These are phyloP conservation scores for Neurospora sp. DNA, from an alignment of 495 filamentous ascomycete species.

Conservation along the genomic window DNA sequence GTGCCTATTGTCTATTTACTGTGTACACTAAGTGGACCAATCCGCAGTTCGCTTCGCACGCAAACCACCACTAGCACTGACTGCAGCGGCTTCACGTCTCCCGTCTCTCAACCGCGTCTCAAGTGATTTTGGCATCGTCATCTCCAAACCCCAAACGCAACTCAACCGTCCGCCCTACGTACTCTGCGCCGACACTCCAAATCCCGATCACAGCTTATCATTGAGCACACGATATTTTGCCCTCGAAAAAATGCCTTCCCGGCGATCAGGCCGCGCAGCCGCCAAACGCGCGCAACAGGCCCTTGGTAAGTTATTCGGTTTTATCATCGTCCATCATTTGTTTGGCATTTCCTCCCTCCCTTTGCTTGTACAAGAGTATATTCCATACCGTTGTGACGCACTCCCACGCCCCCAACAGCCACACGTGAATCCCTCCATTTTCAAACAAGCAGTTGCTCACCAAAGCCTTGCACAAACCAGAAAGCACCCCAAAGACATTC, in stretches of 20 bases:
- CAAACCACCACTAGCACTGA: neutral
- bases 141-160: neutral
- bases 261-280: constrained; percentile 23
- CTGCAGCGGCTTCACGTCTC: neutral
- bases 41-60: neutral
- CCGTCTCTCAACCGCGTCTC: neutral
- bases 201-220: neutral
- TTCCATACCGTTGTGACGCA: neutral
- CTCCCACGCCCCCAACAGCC: neutral
- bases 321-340: neutral
- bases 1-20: neutral
- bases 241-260: constrained; percentile 16
- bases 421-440: neutral
- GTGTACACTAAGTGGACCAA: neutral
- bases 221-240: neutral
- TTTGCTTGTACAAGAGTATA: neutral
- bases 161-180: neutral
- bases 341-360: neutral
- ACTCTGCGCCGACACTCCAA: neutral
- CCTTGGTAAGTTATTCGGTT: constrained; percentile 15
- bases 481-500: constrained; percentile 40
- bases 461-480: constrained; percentile 17
- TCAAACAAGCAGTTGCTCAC: constrained; percentile 7
- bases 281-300: constrained; percentile 25
- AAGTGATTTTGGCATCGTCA: neutral